Base-by-base conservation (phyloP, 305 asterid species). In the Coffea humblotiana region DNA sequence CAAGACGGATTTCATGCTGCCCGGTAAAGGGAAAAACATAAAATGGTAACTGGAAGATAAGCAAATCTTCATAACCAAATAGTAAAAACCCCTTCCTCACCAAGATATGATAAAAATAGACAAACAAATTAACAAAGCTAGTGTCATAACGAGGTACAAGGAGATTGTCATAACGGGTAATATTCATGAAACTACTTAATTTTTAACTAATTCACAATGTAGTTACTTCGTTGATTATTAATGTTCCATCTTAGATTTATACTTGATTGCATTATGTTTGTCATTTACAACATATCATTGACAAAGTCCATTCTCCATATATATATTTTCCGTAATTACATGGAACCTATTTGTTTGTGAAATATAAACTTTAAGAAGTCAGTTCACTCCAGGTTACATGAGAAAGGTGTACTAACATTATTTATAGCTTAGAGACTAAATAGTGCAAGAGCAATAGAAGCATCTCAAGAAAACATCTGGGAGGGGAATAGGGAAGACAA, bases 1-100 rank as follows among this genome's bases (percentile, higher is more conserved):
- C 54, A 84, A 78, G 78, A 92, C 82, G 7, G 92, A 84, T 79
- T 80, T 83, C 92, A 90, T 88, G 79, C 95, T 90, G 89, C 35
- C 47, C 56, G 69, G 52, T 40, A 40, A 3, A 40, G 43, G 43
- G 3, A 40, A 40, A 40, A 40, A 40, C 43, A 40, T 40, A 40
- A 40, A 40, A 40, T 40, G 43, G 43, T 40, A 40, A 40, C 43
- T 47, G 9, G 32, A n/a, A 63, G 35, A 63, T 15, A n/a, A 63
- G 15, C 35, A n/a, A 12, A 14, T 27, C 37, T 63, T 11, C 68
- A 63, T 16, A 63, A 63, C 37, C 66, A 61, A 23, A 23, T n/a
- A 61, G 14, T n/a, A 16, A 61, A 32, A 29, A n/a, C 66, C 66
- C 3, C 32, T 61, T 61, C 3, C 32, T 61, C 8, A 10, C 32